Percentiles rank a stretch among this genome's conserved stretches.
Evolutionary conservation across 2,329 filamentous ascomycete species (phyloP).

Genomic region (Cucurbitaria berberidis): DNA sequence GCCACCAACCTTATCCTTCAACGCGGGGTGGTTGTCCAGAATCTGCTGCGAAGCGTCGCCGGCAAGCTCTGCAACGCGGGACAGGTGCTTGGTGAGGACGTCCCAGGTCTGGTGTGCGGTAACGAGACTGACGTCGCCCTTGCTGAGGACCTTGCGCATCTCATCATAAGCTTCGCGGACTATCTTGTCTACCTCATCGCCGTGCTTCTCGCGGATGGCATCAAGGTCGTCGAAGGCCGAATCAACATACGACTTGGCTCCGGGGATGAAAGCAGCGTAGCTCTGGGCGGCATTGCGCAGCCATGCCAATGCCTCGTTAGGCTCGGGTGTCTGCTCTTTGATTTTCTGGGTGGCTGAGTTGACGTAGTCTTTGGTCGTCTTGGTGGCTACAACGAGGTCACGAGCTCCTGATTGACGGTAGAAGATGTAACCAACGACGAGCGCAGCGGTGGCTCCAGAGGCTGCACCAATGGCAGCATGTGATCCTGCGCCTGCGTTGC

Average conservation of each 20-base stretch:
- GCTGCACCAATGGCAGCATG: constrained; percentile 56
- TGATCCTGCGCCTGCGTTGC: constrained; percentile 35
- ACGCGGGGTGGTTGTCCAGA: constrained; percentile 73
- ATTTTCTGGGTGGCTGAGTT: constrained; percentile 65
- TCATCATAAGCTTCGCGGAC: constrained; percentile 71
- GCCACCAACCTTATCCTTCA: constrained; percentile 75
- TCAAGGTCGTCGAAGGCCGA: constrained; percentile 74
- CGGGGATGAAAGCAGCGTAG: constrained; percentile 75
- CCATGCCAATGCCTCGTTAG: constrained; percentile 70
- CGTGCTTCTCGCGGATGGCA: constrained; percentile 69
- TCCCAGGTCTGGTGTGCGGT: constrained; percentile 67
- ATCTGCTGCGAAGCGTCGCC: constrained; percentile 68
- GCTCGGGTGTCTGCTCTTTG: constrained; percentile 66
- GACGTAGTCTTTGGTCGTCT: constrained; percentile 67
- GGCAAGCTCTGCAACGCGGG: constrained; percentile 65
- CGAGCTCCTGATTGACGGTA: constrained; percentile 62
- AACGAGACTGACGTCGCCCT: constrained; percentile 66
- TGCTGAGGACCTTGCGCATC: constrained; percentile 66
- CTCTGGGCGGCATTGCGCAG: constrained; percentile 70
- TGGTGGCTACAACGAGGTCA: constrained; percentile 56
- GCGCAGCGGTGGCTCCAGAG: constrained; percentile 57
- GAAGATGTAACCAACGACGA: constrained; percentile 57
- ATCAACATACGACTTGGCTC: constrained; percentile 72
- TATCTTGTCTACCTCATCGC: constrained; percentile 72
- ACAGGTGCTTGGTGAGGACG: constrained; percentile 66